phyloP scores from a whole-genome alignment of 192 early-diverging fungal genomes.

The Coemansia sp. region DNA sequence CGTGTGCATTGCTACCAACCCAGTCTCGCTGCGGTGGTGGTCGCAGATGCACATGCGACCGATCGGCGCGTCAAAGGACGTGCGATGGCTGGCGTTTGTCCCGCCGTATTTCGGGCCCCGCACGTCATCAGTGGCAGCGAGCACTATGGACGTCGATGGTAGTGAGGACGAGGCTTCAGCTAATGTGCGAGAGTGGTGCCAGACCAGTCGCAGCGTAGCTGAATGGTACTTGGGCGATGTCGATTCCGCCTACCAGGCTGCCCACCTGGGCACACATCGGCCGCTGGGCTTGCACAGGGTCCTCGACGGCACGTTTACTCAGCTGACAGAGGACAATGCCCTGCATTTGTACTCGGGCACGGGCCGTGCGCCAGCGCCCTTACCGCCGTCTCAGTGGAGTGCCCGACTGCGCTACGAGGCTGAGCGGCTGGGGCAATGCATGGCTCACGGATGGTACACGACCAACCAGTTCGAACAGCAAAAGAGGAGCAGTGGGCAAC shows the following conservation, averaged over 20 bases:
- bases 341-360: not conserved
- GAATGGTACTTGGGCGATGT: constrained; percentile 45
- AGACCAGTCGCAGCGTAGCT: constrained; percentile 11
- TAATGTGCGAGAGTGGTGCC: constrained; percentile 21
- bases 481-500: constrained; percentile 2
- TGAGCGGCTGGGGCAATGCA: constrained; percentile 27
- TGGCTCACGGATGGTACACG: constrained; percentile 46
- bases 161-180: not conserved
- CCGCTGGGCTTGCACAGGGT: constrained; percentile 27
- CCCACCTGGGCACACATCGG: constrained; percentile 45
- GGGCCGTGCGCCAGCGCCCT: not conserved
- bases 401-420: constrained; percentile 36
- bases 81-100: constrained; percentile 43
- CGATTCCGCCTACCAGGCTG: constrained; percentile 48
- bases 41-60: constrained; percentile 54
- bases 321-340: constrained; percentile 16
- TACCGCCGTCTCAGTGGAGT: constrained; percentile 17
- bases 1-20: constrained; percentile 35
- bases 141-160: not conserved
- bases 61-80: constrained; percentile 48
- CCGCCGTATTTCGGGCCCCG: constrained; percentile 13
- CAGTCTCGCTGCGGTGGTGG: constrained; percentile 53
- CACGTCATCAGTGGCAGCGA: not conserved
- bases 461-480: constrained; percentile 43
- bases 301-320: constrained; percentile 37